Evolutionary conservation across 176 grass and related monocot genomes (phyloP).

Genomic region (Elaeis guineensis): DNA sequence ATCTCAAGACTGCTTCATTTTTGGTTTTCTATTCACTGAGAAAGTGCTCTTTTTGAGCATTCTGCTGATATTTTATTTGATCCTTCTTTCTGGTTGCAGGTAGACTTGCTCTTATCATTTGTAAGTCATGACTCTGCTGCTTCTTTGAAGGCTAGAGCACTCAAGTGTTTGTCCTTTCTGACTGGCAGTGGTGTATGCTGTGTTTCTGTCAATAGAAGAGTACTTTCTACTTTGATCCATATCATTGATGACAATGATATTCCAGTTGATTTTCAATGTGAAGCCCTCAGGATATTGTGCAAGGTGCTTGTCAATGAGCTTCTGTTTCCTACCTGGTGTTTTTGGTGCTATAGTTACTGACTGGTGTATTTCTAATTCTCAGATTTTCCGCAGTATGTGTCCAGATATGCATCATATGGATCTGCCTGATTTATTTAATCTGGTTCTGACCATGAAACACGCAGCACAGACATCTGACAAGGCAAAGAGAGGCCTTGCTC

Average conservation of each 20-base stretch:
- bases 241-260: slow-evolving; percentile 33
- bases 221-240: slow-evolving; percentile 32
- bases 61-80: neutral
- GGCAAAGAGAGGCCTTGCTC: slow-evolving; percentile 30
- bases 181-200: slow-evolving; percentile 25
- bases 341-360: slow-evolving; percentile 27
- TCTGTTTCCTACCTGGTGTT: slow-evolving; percentile 2
- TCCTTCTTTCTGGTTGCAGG: slow-evolving; percentile 37
- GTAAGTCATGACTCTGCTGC: slow-evolving; percentile 38
- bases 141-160: slow-evolving; percentile 34
- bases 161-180: slow-evolving; percentile 62
- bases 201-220: slow-evolving; percentile 32
- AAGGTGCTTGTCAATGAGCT: slow-evolving; percentile 35
- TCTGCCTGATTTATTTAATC: slow-evolving; percentile 35
- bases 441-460: slow-evolving; percentile 32
- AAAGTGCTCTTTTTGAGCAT: too few species aligned
- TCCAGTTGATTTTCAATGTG: slow-evolving; percentile 36
- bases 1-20: too few species aligned
- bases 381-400: slow-evolving; percentile 36
- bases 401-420: slow-evolving; percentile 20
- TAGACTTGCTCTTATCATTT: slow-evolving; percentile 53
- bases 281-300: slow-evolving; percentile 47
- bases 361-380: slow-evolving; percentile 7
- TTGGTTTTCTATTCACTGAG: too few species aligned
- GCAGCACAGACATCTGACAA: slow-evolving; percentile 36